A percentile compares a stretch with the other conserved stretches of the same genome.
phyloP scores from a whole-genome alignment of 768 basidiomycete species.

The Trametes maxima region DNA sequence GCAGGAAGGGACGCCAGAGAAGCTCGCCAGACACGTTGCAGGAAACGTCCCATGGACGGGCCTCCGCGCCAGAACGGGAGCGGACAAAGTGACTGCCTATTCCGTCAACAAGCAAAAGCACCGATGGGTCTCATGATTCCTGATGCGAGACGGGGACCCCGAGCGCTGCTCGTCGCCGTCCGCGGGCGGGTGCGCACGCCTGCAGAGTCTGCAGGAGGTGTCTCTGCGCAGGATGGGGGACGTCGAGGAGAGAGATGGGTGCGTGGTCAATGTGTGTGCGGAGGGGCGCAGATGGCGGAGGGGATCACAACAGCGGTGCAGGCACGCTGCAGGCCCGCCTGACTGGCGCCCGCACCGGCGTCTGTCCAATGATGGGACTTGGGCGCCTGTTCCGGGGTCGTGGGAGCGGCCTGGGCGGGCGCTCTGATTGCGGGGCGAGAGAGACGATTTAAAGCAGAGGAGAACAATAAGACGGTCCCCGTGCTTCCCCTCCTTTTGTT shows the following conservation, averaged over 20 bases:
- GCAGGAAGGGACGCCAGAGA: conserved; percentile 6
- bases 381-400: too few species aligned
- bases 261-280: background rate
- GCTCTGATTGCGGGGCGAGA: conserved; percentile 14
- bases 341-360: too few species aligned
- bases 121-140: conserved; percentile 6
- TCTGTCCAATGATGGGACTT: too few species aligned
- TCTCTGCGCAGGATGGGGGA: background rate
- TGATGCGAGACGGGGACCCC: conserved; percentile 11
- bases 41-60: background rate
- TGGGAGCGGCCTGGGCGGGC: conserved; percentile 9
- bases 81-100: conserved; percentile 13
- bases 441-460: conserved; percentile 21
- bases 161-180: background rate
- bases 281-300: background rate
- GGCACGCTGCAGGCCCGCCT: too few species aligned
- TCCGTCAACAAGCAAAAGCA: conserved; percentile 18
- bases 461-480: conserved; percentile 24
- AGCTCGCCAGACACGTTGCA: conserved; percentile 3
- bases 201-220: background rate
- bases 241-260: background rate
- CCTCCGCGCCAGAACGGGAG: conserved; percentile 6
- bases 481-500: conserved; percentile 22
- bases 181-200: background rate
- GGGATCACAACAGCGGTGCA: background rate